These are phyloP conservation scores for Aschersonia sp. DNA, from an alignment of 2,329 filamentous ascomycete species.

Conservation along the genomic window DNA sequence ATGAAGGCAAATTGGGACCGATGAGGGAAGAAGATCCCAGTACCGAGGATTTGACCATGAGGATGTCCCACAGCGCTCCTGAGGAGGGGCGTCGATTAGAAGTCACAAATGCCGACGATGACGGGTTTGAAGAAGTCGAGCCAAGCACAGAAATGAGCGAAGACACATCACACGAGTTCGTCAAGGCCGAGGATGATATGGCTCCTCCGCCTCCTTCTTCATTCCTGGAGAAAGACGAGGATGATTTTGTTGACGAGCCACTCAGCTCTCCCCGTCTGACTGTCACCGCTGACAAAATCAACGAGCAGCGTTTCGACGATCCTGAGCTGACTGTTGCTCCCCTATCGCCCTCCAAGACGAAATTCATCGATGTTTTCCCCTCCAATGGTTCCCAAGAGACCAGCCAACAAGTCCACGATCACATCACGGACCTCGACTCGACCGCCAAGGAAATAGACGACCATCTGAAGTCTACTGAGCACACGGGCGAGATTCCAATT, in stretches of 20 bases:
- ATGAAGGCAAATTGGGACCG: conserved; percentile 54
- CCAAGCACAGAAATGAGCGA: conserved; percentile 56
- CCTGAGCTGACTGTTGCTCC: conserved; percentile 41
- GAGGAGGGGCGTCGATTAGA: conserved; percentile 57
- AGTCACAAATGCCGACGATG: conserved; percentile 69
- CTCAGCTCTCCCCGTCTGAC: conserved; percentile 53
- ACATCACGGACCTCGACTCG: not conserved
- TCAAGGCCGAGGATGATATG: conserved; percentile 43
- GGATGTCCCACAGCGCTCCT: conserved; percentile 31
- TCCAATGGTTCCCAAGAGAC: not conserved
- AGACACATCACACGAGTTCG: conserved; percentile 55
- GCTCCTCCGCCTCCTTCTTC: conserved; percentile 12
- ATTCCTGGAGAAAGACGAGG: conserved; percentile 40
- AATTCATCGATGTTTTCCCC: conserved; percentile 5
- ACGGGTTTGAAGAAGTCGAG: conserved; percentile 84
- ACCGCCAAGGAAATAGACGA: conserved; percentile 1
- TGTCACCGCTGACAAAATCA: conserved; percentile 42
- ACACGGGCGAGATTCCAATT: not conserved
- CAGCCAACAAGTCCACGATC: not conserved
- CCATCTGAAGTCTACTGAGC: not conserved
- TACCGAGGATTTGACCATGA: conserved; percentile 48
- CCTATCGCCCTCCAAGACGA: conserved; percentile 34
- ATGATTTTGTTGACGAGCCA: conserved; percentile 67
- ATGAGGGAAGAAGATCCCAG: conserved; percentile 22
- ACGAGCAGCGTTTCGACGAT: conserved; percentile 37